Evolutionary conservation across 805 yeast genomes (phyloP), one percentile per base, ranked within the genome.

Genomic region (Candida sakaeoensis): DNA sequence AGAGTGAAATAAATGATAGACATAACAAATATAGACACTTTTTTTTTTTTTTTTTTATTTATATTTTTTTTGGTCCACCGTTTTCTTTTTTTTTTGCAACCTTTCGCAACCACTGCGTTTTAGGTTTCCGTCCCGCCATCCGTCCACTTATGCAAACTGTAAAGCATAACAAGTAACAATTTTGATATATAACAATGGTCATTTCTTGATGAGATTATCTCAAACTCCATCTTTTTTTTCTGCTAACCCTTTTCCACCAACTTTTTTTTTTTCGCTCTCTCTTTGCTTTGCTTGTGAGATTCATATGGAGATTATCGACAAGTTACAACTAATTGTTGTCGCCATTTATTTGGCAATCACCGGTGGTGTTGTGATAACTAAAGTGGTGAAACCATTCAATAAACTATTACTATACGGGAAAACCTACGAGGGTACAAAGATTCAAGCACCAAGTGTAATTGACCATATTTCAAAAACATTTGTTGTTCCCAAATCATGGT

Each of bases 401-500:
- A 41, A 44, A 18, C 46, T 59, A 19, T 38, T 55, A 7, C 41
- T 50, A 7, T 51, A 59, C 32, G 64, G 64, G 8, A 59, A 59
- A 42, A 34, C 39, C 2, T 5, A 14, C 15, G 9, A 13, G n/a
- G 10, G 16, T 3, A 3, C 36, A 13, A n/a, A 9, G 4, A 22
- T 4, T 6, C 7, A 19, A 8, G 13, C 32, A n/a, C 12, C 36
- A 8, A 29, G 27, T 6, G 23, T 24, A 3, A 28, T 65, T 1
- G 26, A 36, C 13, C 21, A 9, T 8, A 27, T 27, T 19, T 44
- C 57, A 8, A 52, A 35, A 10, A 38, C 53, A 8, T 40, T 67
- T 10, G 76, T 78, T 9, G 82, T 82, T 0, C 85, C 88, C 0
- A 84, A 82, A 52, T 46, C 69, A 9, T 77, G 72, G 70, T 85